Evolutionary conservation across 2,329 filamentous ascomycete genomes (phyloP).

Genomic region (Paecilomyces sp.): DNA sequence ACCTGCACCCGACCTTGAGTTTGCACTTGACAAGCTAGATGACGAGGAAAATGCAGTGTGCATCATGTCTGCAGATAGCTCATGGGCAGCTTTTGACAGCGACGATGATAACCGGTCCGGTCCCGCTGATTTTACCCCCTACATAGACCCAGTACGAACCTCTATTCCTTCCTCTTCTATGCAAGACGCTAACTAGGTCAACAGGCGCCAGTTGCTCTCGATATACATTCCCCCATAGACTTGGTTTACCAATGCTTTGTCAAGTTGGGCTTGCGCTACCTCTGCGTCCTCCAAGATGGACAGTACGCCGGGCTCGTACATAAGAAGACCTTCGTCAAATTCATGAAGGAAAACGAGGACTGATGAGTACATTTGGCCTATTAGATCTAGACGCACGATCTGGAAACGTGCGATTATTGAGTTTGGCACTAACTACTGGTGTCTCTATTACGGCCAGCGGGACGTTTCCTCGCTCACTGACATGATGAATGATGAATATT

Average conservation of each 20-base stretch:
- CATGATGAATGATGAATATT: background rate
- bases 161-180: slow-evolving; percentile 3
- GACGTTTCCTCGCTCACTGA: background rate
- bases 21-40: slow-evolving; percentile 74
- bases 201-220: slow-evolving; percentile 75
- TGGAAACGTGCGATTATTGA: slow-evolving; percentile 1
- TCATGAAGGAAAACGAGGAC: slow-evolving; percentile 76
- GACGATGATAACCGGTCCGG: slow-evolving; percentile 49
- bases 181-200: slow-evolving; percentile 5
- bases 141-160: slow-evolving; percentile 72
- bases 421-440: background rate
- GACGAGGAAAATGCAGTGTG: slow-evolving; percentile 67
- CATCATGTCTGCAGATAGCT: slow-evolving; percentile 66
- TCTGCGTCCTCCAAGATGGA: slow-evolving; percentile 81
- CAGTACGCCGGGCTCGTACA: slow-evolving; percentile 88
- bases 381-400: background rate
- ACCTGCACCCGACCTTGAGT: slow-evolving; percentile 88
- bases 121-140: slow-evolving; percentile 80
- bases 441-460: background rate
- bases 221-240: slow-evolving; percentile 86
- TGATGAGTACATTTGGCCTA: slow-evolving; percentile 1
- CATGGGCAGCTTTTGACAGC: slow-evolving; percentile 52
- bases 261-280: slow-evolving; percentile 85
- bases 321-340: slow-evolving; percentile 95
- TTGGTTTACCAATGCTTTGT: slow-evolving; percentile 94